These are phyloP conservation scores for Cyclocybe cylindracea DNA, from an alignment of 768 basidiomycete genomes.

Conservation along the genomic window DNA sequence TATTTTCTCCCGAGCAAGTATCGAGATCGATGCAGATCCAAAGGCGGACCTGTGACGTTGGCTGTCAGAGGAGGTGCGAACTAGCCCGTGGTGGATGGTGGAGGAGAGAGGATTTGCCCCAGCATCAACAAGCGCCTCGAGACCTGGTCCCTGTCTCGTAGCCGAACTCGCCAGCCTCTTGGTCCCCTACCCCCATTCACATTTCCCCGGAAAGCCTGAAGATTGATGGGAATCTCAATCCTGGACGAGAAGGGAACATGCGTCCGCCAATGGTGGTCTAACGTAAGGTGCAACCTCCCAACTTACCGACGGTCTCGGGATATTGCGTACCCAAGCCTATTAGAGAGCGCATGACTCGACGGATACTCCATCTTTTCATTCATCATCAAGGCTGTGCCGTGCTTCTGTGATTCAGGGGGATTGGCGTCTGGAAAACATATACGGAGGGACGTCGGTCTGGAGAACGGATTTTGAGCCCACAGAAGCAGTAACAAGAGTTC, in stretches of 20 bases:
- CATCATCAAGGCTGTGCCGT: constrained; percentile 3
- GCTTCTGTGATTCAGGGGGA: constrained; percentile 16
- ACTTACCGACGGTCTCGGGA: constrained; percentile 24
- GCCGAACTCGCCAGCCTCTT: constrained; percentile 19
- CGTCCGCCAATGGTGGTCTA: constrained; percentile 14
- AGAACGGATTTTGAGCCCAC: too few relatives aligned
- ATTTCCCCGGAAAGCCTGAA: constrained; percentile 5
- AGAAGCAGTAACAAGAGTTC: too few relatives aligned
- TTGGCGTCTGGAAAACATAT: constrained; percentile 6
- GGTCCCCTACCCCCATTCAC: constrained; percentile 20
- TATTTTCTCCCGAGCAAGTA: constrained; percentile 14
- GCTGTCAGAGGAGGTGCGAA: constrained; percentile 16
- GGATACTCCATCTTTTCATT: constrained; percentile 1
- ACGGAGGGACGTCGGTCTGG: neutral
- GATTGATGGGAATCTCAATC: constrained; percentile 25
- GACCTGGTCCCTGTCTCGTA: constrained; percentile 18
- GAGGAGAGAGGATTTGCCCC: constrained; percentile 11
- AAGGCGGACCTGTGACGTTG: constrained; percentile 18
- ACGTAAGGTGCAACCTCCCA: constrained; percentile 23
- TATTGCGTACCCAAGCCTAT: constrained; percentile 10
- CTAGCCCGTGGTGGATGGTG: constrained; percentile 14
- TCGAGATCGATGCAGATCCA: constrained; percentile 22
- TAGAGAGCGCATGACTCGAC: constrained; percentile 12
- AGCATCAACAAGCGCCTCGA: constrained; percentile 21
- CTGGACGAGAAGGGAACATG: constrained; percentile 8